phyloP scores from a whole-genome alignment of 768 basidiomycete genomes.

The Pleurotus giganteus region DNA sequence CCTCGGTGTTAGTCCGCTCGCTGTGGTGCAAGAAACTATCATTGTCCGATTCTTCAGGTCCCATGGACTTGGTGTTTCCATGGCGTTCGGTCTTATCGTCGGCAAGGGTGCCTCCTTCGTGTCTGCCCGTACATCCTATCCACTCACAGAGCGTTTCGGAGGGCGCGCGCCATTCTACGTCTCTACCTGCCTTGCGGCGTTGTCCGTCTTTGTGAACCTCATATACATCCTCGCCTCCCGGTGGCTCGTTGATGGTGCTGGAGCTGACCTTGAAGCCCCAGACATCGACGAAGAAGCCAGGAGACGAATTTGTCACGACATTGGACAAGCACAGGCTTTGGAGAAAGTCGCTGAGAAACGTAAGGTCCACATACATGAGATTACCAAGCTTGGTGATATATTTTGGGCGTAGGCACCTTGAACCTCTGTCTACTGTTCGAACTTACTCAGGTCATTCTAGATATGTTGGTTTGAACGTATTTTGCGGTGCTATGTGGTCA shows the following conservation, averaged over 20 bases:
- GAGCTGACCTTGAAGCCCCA: conserved; percentile 61
- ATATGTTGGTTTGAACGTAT: conserved; percentile 71
- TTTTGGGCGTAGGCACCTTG: conserved; percentile 65
- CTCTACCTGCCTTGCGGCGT: conserved; percentile 56
- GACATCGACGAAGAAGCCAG: conserved; percentile 59
- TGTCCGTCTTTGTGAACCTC: conserved; percentile 70
- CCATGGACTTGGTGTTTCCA: conserved; percentile 70
- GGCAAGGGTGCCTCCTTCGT: conserved; percentile 80
- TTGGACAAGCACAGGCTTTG: conserved; percentile 60
- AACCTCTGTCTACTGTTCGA: background rate
- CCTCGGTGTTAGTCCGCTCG: conserved; percentile 73
- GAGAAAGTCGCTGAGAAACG: conserved; percentile 66
- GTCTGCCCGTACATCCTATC: conserved; percentile 72
- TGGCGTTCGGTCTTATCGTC: conserved; percentile 81
- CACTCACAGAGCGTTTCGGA: conserved; percentile 66
- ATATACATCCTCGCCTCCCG: conserved; percentile 62
- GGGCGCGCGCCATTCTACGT: conserved; percentile 74
- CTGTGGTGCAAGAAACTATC: conserved; percentile 83
- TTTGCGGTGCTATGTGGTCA: conserved; percentile 76
- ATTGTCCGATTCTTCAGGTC: conserved; percentile 80
- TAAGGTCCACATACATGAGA: conserved; percentile 55
- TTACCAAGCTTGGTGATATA: conserved; percentile 68
- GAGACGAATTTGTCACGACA: conserved; percentile 37
- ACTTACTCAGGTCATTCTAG: conserved; percentile 29
- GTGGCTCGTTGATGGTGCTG: conserved; percentile 61